Percentiles rank a stretch among this genome's conserved stretches.
Evolutionary conservation across 2,329 filamentous ascomycete species (phyloP).

Genomic region (Drechslera avenae): DNA sequence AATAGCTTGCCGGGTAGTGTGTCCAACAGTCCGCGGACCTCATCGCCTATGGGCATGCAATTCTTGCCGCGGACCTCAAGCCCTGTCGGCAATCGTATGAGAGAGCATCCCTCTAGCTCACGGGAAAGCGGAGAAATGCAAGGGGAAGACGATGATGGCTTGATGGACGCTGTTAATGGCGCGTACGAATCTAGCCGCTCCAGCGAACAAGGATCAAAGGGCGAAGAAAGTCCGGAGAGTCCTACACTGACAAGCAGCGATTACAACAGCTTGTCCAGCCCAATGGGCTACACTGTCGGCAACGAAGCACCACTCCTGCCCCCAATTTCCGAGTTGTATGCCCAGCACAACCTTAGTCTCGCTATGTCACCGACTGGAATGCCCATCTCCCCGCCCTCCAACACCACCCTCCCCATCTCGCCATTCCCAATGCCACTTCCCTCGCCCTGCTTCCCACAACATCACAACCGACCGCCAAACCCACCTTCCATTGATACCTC

Average conservation of each 20-base stretch:
- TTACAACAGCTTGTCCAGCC: constrained; percentile 37
- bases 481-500: constrained; percentile 33
- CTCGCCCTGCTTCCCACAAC: constrained; percentile 28
- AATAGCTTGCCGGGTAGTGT: constrained; percentile 66
- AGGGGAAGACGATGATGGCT: constrained; percentile 28
- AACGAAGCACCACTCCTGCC: constrained; percentile 24
- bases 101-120: constrained; percentile 30
- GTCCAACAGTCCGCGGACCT: constrained; percentile 44
- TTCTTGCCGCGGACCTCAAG: constrained; percentile 37
- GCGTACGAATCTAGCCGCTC: constrained; percentile 28
- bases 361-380: constrained; percentile 16
- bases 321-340: constrained; percentile 24
- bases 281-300: constrained; percentile 12
- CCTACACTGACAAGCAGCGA: constrained; percentile 41
- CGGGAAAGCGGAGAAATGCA: constrained; percentile 25
- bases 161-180: constrained; percentile 39
- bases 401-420: constrained; percentile 28
- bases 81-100: constrained; percentile 38
- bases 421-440: constrained; percentile 32
- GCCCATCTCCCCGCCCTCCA: constrained; percentile 27
- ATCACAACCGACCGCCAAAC: constrained; percentile 21
- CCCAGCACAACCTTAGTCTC: constrained; percentile 21
- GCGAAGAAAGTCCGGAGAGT: constrained; percentile 33
- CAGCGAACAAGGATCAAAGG: constrained; percentile 16
- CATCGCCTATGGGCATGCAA: constrained; percentile 47